Percentiles rank a stretch among this genome's conserved stretches.
phyloP scores from a whole-genome alignment of 306 rosid genomes.

The Casuarina equisetifolia region DNA sequence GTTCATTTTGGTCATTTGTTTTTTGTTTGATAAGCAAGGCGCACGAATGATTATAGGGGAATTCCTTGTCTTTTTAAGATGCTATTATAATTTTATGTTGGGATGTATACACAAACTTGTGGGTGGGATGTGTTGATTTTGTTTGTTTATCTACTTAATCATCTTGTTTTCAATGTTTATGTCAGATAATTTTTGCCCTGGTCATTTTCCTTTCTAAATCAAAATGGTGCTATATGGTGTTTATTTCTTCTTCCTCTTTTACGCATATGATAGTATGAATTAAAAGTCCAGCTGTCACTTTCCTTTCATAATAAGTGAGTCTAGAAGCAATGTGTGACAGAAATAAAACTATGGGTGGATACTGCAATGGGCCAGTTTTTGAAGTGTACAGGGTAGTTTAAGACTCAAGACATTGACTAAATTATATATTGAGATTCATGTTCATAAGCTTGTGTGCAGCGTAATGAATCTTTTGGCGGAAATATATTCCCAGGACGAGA shows the following conservation, averaged over 20 bases:
- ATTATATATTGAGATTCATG: constrained; percentile 8
- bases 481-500: constrained; percentile 92
- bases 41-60: no score
- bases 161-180: not conserved
- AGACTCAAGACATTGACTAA: not conserved
- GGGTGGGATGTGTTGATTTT: not conserved
- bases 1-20: not conserved
- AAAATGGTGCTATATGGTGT: not conserved
- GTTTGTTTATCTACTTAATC: no score
- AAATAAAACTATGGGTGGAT: not conserved
- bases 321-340: not conserved
- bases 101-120: not conserved
- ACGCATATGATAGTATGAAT: not conserved
- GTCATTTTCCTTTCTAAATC: not conserved
- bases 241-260: not conserved
- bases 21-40: not conserved
- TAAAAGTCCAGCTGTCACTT: not conserved
- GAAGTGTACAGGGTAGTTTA: constrained; percentile 1
- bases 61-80: not conserved
- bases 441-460: constrained; percentile 55
- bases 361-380: not conserved
- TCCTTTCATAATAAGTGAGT: not conserved
- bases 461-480: constrained; percentile 98
- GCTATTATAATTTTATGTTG: not conserved
- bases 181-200: not conserved